A percentile compares a stretch with the other conserved stretches of the same genome.
These are phyloP conservation scores for Talaromyces marneffei DNA, from an alignment of 2,329 filamentous ascomycete species.

Conservation along the genomic window DNA sequence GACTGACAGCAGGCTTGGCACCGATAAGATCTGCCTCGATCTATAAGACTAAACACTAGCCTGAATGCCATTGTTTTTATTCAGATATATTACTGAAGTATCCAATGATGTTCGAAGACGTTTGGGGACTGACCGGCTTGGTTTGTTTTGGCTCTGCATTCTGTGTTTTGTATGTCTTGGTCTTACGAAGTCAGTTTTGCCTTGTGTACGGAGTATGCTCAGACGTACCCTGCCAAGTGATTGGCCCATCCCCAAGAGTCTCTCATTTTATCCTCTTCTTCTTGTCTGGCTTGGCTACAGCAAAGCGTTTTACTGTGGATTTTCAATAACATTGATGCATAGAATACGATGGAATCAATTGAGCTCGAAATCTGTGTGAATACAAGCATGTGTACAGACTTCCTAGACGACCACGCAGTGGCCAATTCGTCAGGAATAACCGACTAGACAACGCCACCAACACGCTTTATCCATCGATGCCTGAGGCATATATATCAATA, in stretches of 20 bases:
- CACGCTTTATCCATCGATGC: not conserved
- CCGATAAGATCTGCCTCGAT: not conserved
- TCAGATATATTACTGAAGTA: too few relatives aligned
- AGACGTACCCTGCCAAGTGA: not conserved
- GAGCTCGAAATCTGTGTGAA: not conserved
- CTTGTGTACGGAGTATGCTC: not conserved
- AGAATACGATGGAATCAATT: not conserved
- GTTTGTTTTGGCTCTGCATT: not conserved
- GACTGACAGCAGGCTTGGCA: not conserved
- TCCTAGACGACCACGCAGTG: not conserved
- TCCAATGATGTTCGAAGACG: not conserved
- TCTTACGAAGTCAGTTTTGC: not conserved
- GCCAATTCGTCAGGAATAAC: not conserved
- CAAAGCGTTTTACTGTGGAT: not conserved
- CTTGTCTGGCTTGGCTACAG: not conserved
- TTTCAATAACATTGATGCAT: not conserved
- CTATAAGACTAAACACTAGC: not conserved
- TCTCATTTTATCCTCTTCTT: not conserved
- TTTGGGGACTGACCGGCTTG: not conserved
- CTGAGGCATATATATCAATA: not conserved
- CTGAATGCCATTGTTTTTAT: not conserved
- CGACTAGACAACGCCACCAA: not conserved
- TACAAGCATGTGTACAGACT: not conserved
- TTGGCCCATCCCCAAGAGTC: not conserved
- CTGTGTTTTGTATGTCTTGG: not conserved